Percentiles rank a stretch among this genome's conserved stretches.
Conservation (phyloP, 2,329 filamentous ascomycete genomes). For the Colletotrichum destructivum region DNA sequence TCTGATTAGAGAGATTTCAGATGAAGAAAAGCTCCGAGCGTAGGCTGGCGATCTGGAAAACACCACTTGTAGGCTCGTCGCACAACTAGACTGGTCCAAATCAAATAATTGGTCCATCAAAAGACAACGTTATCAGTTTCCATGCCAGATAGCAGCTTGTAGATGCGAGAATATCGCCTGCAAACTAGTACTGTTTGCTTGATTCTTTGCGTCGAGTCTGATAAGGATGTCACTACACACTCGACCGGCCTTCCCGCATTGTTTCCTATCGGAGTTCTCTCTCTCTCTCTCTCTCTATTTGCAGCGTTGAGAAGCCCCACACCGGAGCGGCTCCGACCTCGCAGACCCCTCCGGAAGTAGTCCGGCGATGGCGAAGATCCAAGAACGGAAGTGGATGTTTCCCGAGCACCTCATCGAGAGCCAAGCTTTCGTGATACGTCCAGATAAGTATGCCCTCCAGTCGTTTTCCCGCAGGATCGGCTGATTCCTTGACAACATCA, state of each 20-base stretch:
- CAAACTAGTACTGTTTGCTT: rapidly evolving
- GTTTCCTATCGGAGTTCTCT: background rate
- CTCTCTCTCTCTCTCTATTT: background rate
- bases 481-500: background rate
- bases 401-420: slow-evolving; percentile 7
- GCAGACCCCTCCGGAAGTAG: slow-evolving; percentile 7
- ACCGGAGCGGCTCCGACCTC: background rate
- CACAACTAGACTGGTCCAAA: background rate
- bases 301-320: background rate
- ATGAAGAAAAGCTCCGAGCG: background rate
- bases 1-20: background rate
- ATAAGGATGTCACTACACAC: background rate
- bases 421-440: background rate
- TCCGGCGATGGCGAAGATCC: background rate
- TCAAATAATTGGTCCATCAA: background rate
- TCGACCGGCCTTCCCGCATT: too few species aligned
- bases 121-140: too few species aligned
- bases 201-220: background rate
- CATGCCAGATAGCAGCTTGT: too few species aligned
- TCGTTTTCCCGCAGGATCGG: background rate
- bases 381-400: background rate
- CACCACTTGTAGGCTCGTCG: background rate
- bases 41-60: background rate
- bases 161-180: too few species aligned
- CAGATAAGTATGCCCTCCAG: background rate